Percentiles rank a stretch among this genome's conserved stretches.
phyloP scores from a whole-genome alignment of 1,139 yeast species.

The Geotrichum cucujoidarum region DNA sequence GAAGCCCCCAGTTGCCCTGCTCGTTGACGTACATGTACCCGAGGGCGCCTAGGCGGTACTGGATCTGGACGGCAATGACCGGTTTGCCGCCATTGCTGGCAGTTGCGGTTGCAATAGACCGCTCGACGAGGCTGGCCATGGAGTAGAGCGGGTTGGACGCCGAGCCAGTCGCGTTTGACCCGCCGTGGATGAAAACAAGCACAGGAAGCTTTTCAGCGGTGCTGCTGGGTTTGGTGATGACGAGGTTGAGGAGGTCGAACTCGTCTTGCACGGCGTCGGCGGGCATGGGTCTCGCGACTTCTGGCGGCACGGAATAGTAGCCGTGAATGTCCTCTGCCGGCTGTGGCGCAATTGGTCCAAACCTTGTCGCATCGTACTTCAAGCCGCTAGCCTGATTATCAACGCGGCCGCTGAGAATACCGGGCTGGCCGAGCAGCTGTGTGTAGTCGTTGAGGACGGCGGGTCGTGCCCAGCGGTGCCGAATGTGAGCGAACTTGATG shows the following conservation, averaged over 20 bases:
- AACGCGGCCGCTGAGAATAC: background rate
- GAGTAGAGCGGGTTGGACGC: constrained; percentile 19
- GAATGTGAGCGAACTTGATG: constrained; percentile 16
- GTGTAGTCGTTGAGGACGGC: background rate
- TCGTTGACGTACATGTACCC: constrained; percentile 27
- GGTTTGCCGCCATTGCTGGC: too few species aligned
- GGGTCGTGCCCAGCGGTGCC: constrained; percentile 17
- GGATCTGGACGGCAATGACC: constrained; percentile 29
- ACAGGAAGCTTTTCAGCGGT: constrained; percentile 26
- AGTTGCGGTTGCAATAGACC: constrained; percentile 25
- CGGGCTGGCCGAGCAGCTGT: too few species aligned
- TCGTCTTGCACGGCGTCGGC: constrained; percentile 21
- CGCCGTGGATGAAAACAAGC: constrained; percentile 33
- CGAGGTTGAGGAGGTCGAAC: constrained; percentile 25
- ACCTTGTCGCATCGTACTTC: constrained; percentile 17
- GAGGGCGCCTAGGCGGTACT: constrained; percentile 30
- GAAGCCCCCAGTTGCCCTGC: constrained; percentile 21
- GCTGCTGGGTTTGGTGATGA: constrained; percentile 23
- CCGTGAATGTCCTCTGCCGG: constrained; percentile 17
- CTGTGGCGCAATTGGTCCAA: constrained; percentile 19
- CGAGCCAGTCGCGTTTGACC: constrained; percentile 27
- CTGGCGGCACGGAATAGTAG: constrained; percentile 15
- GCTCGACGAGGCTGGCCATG: constrained; percentile 24
- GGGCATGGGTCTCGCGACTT: constrained; percentile 10
- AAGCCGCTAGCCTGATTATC: background rate